Conservation (phyloP, 371 early-diverging fungal genomes). For the Dinochytrium kinnereticum region DNA sequence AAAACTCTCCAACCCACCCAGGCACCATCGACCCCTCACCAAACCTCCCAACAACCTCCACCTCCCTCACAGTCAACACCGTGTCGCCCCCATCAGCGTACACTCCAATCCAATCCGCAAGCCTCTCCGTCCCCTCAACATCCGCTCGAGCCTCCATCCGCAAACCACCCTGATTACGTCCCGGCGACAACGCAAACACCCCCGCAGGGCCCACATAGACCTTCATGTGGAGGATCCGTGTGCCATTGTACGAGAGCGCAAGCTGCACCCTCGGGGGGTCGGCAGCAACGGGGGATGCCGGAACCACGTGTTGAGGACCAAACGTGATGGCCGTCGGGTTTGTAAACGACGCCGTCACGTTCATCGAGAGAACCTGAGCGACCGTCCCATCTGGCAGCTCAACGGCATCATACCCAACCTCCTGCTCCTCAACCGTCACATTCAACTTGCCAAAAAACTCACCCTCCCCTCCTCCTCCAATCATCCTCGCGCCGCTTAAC, state of each 20-base stretch:
- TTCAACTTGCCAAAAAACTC: too few species aligned
- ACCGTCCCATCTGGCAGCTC: neutral
- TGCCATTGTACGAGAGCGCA: neutral
- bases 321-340: neutral
- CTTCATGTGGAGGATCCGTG: neutral
- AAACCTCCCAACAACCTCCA: neutral
- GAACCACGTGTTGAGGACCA: neutral
- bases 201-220: neutral
- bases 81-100: slow-evolving; percentile 11
- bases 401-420: neutral
- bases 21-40: too few species aligned
- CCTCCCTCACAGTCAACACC: neutral
- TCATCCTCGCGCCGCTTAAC: too few species aligned
- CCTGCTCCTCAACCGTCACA: neutral
- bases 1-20: neutral
- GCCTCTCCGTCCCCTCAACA: neutral
- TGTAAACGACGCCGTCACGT: slow-evolving; percentile 4
- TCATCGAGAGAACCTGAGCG: neutral
- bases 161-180: neutral
- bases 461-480: neutral
- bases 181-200: too few species aligned
- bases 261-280: neutral
- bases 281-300: neutral
- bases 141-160: neutral
- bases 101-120: slow-evolving; percentile 4